Conservation (phyloP, 164 flowering plant species). For the Annona squamosa region DNA sequence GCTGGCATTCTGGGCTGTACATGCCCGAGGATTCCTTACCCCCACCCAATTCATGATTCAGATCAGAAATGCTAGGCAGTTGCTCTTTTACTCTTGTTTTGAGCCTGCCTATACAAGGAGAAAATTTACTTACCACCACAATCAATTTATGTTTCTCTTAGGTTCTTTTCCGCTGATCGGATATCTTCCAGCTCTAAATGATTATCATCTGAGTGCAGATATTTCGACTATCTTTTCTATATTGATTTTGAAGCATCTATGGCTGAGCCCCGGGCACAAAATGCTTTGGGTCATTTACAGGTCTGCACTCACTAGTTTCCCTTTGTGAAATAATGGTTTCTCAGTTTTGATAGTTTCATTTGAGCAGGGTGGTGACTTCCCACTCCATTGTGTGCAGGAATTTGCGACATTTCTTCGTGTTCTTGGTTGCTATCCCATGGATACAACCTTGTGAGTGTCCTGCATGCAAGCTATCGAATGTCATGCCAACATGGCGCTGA, state of each 20-base stretch:
- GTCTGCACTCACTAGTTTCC: conserved; percentile 27
- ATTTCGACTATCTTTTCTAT: conserved; percentile 90
- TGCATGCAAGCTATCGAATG: background rate
- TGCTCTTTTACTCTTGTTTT: too few relatives aligned
- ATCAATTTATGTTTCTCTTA: too few relatives aligned
- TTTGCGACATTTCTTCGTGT: conserved; percentile 47
- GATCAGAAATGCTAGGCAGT: too few relatives aligned
- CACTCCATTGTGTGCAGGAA: conserved; percentile 30
- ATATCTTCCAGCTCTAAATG: conserved; percentile 4
- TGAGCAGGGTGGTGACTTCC: background rate
- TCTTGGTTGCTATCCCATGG: conserved; percentile 66
- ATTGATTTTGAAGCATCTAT: conserved; percentile 96
- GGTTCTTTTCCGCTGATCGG: background rate
- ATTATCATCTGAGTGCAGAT: conserved; percentile 40
- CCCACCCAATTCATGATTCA: too few relatives aligned
- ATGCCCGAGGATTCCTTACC: too few relatives aligned
- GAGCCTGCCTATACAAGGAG: too few relatives aligned
- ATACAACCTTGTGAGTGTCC: conserved; percentile 22
- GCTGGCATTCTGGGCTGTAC: too few relatives aligned
- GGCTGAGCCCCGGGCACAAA: conserved; percentile 85
- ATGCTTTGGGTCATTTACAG: conserved; percentile 86
- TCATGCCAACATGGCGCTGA: conserved; percentile 8
- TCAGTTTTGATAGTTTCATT: background rate
- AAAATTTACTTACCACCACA: too few relatives aligned
- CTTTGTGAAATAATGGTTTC: background rate